phyloP scores from a whole-genome alignment of 306 rosid genomes.

The Gastrolobium bilobum region DNA sequence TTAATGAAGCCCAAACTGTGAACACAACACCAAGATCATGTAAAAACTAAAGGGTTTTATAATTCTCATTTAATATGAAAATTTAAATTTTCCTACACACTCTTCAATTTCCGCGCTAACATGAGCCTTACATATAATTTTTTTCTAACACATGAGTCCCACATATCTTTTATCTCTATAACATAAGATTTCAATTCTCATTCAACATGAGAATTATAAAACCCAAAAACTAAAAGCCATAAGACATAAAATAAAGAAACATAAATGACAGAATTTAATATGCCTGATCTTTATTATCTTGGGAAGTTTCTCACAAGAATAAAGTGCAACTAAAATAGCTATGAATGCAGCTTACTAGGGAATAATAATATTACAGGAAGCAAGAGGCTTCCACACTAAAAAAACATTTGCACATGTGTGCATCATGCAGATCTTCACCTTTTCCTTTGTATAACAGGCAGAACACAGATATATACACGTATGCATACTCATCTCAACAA shows the following conservation, averaged over 20 bases:
- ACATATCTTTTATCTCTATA: too few species aligned
- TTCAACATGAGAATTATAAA: too few species aligned
- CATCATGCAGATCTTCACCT: slow-evolving; percentile 52
- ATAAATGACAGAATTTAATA: slow-evolving; percentile 4
- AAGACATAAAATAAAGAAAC: neutral
- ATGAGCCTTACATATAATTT: too few species aligned
- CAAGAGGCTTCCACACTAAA: slow-evolving; percentile 62
- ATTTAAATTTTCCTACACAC: too few species aligned
- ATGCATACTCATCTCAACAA: slow-evolving; percentile 61
- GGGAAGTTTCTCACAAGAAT: slow-evolving; percentile 53
- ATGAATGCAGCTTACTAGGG: slow-evolving; percentile 38
- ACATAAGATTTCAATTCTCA: too few species aligned
- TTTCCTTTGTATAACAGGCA: slow-evolving; percentile 45
- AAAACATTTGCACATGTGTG: slow-evolving; percentile 72
- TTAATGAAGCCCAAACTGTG: neutral
- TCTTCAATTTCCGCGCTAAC: too few species aligned
- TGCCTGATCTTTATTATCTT: slow-evolving; percentile 41
- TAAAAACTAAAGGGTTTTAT: neutral
- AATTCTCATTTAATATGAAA: too few species aligned
- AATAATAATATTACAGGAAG: slow-evolving; percentile 59
- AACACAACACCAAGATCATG: neutral
- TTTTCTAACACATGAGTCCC: too few species aligned
- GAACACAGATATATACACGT: slow-evolving; percentile 57
- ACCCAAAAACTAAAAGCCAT: neutral
- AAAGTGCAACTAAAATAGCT: slow-evolving; percentile 53